Percentiles rank a stretch among this genome's conserved stretches.
phyloP scores from a whole-genome alignment of 495 filamentous ascomycete species.

The Rusavskia elegans region DNA sequence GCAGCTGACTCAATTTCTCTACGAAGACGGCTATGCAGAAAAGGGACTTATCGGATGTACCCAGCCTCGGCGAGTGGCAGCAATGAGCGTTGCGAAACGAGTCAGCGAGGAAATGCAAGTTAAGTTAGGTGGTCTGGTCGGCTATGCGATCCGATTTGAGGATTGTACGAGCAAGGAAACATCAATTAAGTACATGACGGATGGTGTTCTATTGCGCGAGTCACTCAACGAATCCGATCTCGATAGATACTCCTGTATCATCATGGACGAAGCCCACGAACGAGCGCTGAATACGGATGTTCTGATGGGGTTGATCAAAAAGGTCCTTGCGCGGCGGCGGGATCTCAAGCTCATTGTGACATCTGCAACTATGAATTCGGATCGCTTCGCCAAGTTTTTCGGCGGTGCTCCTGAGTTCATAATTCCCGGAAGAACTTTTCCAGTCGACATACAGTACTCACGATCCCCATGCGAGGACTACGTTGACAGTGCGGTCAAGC shows the following conservation, averaged over 20 bases:
- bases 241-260: conserved; percentile 94
- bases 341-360: conserved; percentile 97
- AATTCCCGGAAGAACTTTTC: conserved; percentile 94
- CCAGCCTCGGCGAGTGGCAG: conserved; percentile 85
- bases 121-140: conserved; percentile 73
- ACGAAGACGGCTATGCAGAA: conserved; percentile 84
- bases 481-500: conserved; percentile 91
- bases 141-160: conserved; percentile 97
- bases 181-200: conserved; percentile 98
- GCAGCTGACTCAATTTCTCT: conserved; percentile 86
- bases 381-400: conserved; percentile 90
- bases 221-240: conserved; percentile 82
- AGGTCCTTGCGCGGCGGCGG: conserved; percentile 75
- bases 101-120: conserved; percentile 99
- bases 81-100: conserved; percentile 98
- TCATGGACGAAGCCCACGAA: conserved; percentile 99
- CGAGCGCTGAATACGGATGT: conserved; percentile 94
- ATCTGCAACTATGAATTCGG: conserved; percentile 96
- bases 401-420: conserved; percentile 96
- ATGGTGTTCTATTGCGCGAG: conserved; percentile 88
- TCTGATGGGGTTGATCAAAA: conserved; percentile 93
- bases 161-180: conserved; percentile 94
- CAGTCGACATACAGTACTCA: conserved; percentile 91
- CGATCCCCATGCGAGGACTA: conserved; percentile 95
- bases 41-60: conserved; percentile 87